Base-by-base conservation (phyloP, 352 stramenopile species). In the Phytopythium vexans region DNA sequence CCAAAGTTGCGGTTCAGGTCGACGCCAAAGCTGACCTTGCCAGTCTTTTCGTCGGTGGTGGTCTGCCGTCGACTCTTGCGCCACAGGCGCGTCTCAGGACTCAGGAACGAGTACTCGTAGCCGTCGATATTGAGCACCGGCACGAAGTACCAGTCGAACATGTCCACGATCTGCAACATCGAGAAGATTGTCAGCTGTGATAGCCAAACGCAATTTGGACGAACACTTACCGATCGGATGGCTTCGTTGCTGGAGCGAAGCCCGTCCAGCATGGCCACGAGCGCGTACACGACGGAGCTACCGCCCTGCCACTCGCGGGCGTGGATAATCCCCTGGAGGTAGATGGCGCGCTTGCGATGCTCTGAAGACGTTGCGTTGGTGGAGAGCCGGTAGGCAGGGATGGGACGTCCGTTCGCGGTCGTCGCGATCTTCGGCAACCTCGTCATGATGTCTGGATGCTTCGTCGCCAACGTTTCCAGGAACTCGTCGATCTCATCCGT, bases 291-390 rank as follows among this genome's bases (percentile, higher is more conserved):
- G 40, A 70, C 78, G 10, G 73, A 64, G 50, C 62, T 60, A 8
- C 73, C 73, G 7, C 70, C 63, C 12, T 84, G 73, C 73, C 73
- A 84, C 48, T 84, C 73, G 8, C 74, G 71, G 2, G 74, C 71
- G 36, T 67, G 59, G 36, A 55, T 60, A 3, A 67, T 12, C 0
- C 54, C 60, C 37, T 67, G 60, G 3, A 58, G 37, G 44, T 60
- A 67, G 15, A 67, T 38, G 7, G 41, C 41, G 10, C 55, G 45
- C 35, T 63, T 62, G 34, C 2, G 55, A 14, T 8, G 33, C 27
- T 7, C 27, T 8, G 16, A 21, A 34, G 8, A 5, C 35, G 36
- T 45, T 7, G 12, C 45, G 42, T 33, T 35, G n/a, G 39, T 48
- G 6, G 61, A 63, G 14, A 72, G 49, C 34, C 62, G 65, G 49